Evolutionary conservation across 192 early-diverging fungal genomes (phyloP), one percentile per base, ranked within the genome.

Genomic region (Backusella mclennaniae): DNA sequence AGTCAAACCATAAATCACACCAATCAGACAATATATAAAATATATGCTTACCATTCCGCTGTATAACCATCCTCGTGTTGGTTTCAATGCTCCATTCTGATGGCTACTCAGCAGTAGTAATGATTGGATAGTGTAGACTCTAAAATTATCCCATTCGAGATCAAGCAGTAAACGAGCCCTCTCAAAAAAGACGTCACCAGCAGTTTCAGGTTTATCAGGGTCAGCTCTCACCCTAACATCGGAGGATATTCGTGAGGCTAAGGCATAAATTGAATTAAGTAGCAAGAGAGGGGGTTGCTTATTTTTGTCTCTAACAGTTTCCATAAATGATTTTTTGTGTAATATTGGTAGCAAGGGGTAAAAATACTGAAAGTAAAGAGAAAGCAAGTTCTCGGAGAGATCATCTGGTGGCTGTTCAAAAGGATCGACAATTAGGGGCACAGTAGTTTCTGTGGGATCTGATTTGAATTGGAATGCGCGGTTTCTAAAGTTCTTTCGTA

Each of bases 291-390:
- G 85, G 14, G 78, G 78, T 5, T 56, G 35, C 35, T 31, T 73
- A 14, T 2, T 46, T 36, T 79, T 53, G 21, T 70, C 39, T 29
- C 39, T 19, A 4, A 82, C 29, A 23, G 71, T 7, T 63, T 70
- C 77, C 78, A 92, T 80, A 74, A 94, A 92, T 21, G 89, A 85
- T 2, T 85, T 81, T 74, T 90, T 91, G 83, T 92, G 88, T 35
- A 94, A 79, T n/a, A 93, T 82, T 1, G 93, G 93, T 63, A 94
- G 84, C 31, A 85, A 87, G 14, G 93, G 91, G 72, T 94, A 91
- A 11, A 92, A 82, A 63, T 87, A 84, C 17, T 71, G 82, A 80
- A 93, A 94, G 78, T 91, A 94, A 11, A 85, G 63, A 23, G 87
- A 83, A 39, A 94, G 80, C 38, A 94, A 76, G 67, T 79, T 79